Evolutionary conservation across 208 protist species (phyloP).

Genomic region (Angomonas deanei): DNA sequence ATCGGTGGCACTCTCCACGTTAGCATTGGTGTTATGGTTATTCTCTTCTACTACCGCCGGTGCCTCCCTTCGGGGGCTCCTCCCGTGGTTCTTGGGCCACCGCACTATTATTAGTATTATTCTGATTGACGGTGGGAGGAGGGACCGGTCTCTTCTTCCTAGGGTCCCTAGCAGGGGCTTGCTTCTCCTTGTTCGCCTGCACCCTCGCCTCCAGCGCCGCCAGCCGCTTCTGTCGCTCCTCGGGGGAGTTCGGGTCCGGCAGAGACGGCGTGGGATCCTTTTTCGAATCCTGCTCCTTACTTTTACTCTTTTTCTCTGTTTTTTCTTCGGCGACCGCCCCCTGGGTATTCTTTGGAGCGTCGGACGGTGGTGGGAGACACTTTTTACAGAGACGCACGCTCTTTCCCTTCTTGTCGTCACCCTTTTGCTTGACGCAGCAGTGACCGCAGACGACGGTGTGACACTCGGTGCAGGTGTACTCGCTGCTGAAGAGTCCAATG

Average conservation of each 20-base stretch:
- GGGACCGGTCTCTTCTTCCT: background rate
- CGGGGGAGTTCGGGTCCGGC: constrained; percentile 23
- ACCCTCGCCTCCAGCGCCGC: constrained; percentile 35
- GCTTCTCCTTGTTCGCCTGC: constrained; percentile 23
- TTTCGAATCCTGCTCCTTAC: background rate
- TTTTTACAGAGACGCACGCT: background rate
- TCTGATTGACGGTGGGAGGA: background rate
- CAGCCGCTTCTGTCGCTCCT: constrained; percentile 31
- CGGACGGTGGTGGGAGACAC: background rate
- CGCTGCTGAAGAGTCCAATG: constrained; percentile 49
- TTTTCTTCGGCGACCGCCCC: too few species aligned
- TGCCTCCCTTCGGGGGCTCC: too few species aligned
- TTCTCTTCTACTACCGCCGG: background rate
- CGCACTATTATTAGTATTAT: background rate
- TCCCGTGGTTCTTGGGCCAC: background rate
- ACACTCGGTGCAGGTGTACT: constrained; percentile 47
- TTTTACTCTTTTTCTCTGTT: background rate
- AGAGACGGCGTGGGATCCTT: background rate
- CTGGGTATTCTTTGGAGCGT: too few species aligned
- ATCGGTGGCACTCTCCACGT: too few species aligned
- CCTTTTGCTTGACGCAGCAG: constrained; percentile 23
- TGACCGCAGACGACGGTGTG: constrained; percentile 51
- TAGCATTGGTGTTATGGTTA: background rate
- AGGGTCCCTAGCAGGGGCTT: background rate
- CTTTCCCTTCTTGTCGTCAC: background rate